Evolutionary conservation across 345 rosid species (phyloP), one percentile per base, ranked within the genome.

Genomic region (Luvunga scandens): DNA sequence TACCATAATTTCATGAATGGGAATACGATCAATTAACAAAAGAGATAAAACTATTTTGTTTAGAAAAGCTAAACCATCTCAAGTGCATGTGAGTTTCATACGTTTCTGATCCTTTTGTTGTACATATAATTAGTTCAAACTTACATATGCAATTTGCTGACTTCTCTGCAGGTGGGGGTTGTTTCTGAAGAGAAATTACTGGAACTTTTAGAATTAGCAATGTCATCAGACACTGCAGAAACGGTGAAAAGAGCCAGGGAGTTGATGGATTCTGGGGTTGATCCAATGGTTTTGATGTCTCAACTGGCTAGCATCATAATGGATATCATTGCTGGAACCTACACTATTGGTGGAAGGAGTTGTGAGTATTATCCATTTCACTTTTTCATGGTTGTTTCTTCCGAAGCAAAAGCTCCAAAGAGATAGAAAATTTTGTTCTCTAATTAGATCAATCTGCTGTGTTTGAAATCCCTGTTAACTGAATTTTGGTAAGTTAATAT

Each of bases 251-350:
- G 95, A 82, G 95, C 97, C 63, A 85, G 99, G 88, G 97, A 94
- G 81, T 89, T 94, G 83, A 84, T 92, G 94, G 95, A 96, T 78
- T 92, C 95, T 9, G 99, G 99, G 66, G 90, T 93, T 81, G 98
- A 94, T 83, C 98, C 99, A 64, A 84, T 94, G 85, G 88, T 90
- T 75, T 85, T 96, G 88, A 94, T 96, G 98, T 96, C 98, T 87
- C 99, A 96, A 83, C 83, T 96, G 76, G 99, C 98, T 50, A 91
- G 95, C 83, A 97, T 96, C 77, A 96, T 96, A 50, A 96, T 94
- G 98, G 98, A 96, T 81, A 86, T 96, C 78, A 96, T 96, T 80
- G 94, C 98, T 78, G 99, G 99, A 79, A 90, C 97, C 57, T 87
- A 89, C 90, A 88, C 79, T 75, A 79, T 91, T 70, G 91, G 87